phyloP scores from a whole-genome alignment of 495 filamentous ascomycete species.

The Penicillium dipodomyicola region DNA sequence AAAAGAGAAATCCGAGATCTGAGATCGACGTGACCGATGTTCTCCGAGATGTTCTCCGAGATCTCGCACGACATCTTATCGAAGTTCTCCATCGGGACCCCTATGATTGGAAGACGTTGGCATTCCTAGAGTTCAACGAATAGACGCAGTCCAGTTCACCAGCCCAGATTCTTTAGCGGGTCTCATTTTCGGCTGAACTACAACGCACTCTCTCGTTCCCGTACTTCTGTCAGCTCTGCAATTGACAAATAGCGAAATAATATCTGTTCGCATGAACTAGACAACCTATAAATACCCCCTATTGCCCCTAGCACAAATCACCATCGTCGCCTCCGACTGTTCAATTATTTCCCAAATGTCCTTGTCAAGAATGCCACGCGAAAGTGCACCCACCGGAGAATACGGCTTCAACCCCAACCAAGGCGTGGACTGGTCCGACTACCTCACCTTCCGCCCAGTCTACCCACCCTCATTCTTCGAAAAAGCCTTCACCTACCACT shows the following conservation, averaged over 20 bases:
- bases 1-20: not conserved
- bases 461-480: conserved; percentile 10
- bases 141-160: not conserved
- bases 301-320: not conserved
- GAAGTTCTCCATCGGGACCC: not conserved
- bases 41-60: conserved; percentile 10
- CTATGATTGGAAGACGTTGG: not conserved
- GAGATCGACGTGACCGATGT: conserved; percentile 3
- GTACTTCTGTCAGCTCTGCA: not conserved
- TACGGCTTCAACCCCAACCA: conserved; percentile 7
- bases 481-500: conserved; percentile 5
- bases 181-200: not conserved
- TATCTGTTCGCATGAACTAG: not conserved
- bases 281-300: not conserved
- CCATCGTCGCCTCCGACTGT: not conserved
- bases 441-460: conserved; percentile 6
- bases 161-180: not conserved
- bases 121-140: not conserved
- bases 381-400: not conserved
- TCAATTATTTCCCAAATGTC: not conserved
- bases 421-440: conserved; percentile 9
- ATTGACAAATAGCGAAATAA: not conserved
- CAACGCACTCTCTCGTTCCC: not conserved
- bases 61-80: conserved; percentile 1
- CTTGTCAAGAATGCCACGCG: not conserved